Percentiles rank a stretch among this genome's conserved stretches.
These are phyloP conservation scores for Cladosporium sp. DNA, from an alignment of 2,329 filamentous ascomycete genomes.

Conservation along the genomic window DNA sequence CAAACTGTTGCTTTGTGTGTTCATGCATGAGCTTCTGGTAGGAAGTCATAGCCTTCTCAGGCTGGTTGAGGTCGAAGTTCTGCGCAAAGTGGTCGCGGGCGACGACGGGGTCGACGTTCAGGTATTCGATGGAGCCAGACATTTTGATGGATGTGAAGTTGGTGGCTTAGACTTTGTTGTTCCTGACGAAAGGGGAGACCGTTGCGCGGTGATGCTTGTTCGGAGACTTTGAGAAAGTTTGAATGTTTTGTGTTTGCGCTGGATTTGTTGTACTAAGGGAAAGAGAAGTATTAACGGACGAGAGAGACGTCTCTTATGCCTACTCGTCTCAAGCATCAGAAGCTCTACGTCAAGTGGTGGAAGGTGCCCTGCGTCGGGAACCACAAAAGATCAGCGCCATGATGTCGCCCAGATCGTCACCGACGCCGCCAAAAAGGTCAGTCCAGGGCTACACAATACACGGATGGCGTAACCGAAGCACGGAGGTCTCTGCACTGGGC, in stretches of 20 bases:
- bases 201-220: background rate
- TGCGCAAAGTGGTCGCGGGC: conserved; percentile 40
- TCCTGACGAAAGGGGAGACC: background rate
- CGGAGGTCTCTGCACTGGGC: background rate
- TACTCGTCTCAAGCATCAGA: background rate
- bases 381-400: conserved; percentile 7
- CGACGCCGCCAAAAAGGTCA: background rate
- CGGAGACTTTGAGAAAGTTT: background rate
- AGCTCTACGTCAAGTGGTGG: background rate
- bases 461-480: background rate
- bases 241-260: background rate
- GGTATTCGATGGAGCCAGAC: conserved; percentile 25
- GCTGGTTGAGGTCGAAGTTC: conserved; percentile 38
- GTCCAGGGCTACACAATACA: background rate
- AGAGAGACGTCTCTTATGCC: background rate
- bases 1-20: conserved; percentile 45
- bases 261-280: background rate
- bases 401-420: conserved; percentile 8
- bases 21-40: conserved; percentile 48
- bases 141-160: conserved; percentile 15
- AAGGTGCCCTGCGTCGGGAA: conserved; percentile 3
- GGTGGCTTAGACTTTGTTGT: background rate
- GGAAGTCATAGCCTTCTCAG: conserved; percentile 34
- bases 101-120: conserved; percentile 36
- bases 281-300: background rate